Conservation (phyloP, 768 basidiomycete genomes). For the Xerocomus potaroensis region DNA sequence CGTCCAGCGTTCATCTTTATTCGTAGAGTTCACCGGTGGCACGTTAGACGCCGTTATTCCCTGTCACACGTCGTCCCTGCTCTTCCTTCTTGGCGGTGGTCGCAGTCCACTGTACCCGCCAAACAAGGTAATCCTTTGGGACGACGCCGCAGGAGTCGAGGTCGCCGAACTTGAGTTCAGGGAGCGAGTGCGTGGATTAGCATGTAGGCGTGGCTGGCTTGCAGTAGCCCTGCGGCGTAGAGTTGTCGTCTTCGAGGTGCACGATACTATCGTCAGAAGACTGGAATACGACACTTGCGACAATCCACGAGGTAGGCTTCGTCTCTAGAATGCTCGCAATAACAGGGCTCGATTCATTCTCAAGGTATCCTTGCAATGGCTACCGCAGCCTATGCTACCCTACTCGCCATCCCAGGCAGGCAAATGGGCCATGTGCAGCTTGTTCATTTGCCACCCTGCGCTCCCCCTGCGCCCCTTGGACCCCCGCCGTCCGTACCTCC, state of each 20-base stretch:
- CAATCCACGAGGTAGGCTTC: slow-evolving; percentile 67
- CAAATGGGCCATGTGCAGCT: slow-evolving; percentile 88
- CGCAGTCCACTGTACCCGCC: slow-evolving; percentile 85
- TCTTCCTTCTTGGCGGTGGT: slow-evolving; percentile 86
- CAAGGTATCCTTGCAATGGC: slow-evolving; percentile 79
- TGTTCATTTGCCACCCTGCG: slow-evolving; percentile 78
- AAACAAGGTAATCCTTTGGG: slow-evolving; percentile 90
- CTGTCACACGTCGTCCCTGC: slow-evolving; percentile 73
- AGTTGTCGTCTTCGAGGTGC: slow-evolving; percentile 74
- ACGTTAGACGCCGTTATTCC: slow-evolving; percentile 76
- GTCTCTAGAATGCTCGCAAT: slow-evolving; percentile 5
- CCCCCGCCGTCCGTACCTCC: slow-evolving; percentile 52
- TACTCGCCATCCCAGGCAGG: slow-evolving; percentile 81
- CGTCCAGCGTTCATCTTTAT: slow-evolving; percentile 15
- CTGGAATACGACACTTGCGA: slow-evolving; percentile 86
- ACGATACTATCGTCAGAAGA: slow-evolving; percentile 55
- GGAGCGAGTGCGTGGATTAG: slow-evolving; percentile 75
- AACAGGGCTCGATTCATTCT: not conserved
- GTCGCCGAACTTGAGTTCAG: slow-evolving; percentile 88
- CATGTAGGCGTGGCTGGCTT: slow-evolving; percentile 80
- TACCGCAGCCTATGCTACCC: slow-evolving; percentile 68
- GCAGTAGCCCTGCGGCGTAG: slow-evolving; percentile 75
- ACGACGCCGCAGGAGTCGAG: slow-evolving; percentile 70
- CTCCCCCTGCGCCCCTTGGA: slow-evolving; percentile 50
- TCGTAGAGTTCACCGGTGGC: slow-evolving; percentile 69